Base-by-base conservation (phyloP, 2,329 filamentous ascomycete genomes). In the Triangularia setosa region DNA sequence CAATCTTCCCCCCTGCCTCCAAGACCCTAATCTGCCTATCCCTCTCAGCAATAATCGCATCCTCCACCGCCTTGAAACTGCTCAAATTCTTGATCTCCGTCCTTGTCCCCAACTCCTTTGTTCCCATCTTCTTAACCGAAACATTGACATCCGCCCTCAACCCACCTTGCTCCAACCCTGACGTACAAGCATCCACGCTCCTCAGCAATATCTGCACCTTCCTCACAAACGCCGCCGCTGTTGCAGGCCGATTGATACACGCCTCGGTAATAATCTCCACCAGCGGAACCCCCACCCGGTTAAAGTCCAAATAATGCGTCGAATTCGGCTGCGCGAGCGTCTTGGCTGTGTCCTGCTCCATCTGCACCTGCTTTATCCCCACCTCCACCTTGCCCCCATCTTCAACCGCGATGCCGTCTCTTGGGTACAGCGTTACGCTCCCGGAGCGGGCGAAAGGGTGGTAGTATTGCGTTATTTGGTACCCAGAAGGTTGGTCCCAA, bases 391-490 rank as follows among this genome's bases (percentile, higher is more conserved):
- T 78, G 18, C 89, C 81, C 0, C 90, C 90, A 71, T 93, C 90
- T 71, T 91, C 84, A 0, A 86, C 81, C 0, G 89, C 88, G 66
- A 97, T 91, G 1, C 93, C 93, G 73, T 97, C 94, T 64, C 92
- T 83, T 3, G 85, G 78, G 44, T 84, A 85, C 5, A 99, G 81
- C 0, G 81, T 84, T n/a, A 98, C 81, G 44, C 80, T 78, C 1
- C 95, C 95, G 71, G 92, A 82, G 65, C 82, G 86, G 1, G 87
- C 87, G 69, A 90, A 87, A 0, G 87, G 87, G 64, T 87, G 80
- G 75, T 98, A 97, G 79, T 94, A 98, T 74, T 99, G 95, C 1
- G 95, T 99, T 68, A 99, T 96, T 76, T 99, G 95, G 76, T 99
- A 99, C 0, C 95, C 95, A 0, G 92, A 86, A 0, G 95, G 95